phyloP scores from a whole-genome alignment of 2,329 filamentous ascomycete species.

The Bipolaris sorokiniana region DNA sequence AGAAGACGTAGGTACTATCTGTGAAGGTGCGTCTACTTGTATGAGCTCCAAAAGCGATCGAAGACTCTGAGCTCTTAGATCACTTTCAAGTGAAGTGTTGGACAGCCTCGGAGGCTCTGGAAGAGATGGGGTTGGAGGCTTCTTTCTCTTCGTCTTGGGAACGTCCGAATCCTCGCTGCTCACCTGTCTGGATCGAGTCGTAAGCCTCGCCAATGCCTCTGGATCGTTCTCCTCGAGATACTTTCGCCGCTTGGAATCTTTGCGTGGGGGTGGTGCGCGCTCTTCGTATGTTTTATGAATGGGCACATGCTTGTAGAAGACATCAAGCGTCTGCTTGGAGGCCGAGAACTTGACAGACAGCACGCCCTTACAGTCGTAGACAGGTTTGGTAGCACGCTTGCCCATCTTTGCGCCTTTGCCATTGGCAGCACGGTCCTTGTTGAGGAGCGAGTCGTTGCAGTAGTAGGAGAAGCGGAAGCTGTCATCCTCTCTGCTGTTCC shows the following conservation, averaged over 20 bases:
- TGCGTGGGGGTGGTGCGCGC: conserved; percentile 50
- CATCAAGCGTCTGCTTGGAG: conserved; percentile 50
- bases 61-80: conserved; percentile 47
- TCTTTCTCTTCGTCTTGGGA: conserved; percentile 35
- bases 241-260: conserved; percentile 49
- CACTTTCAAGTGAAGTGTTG: conserved; percentile 48
- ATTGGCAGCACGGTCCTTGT: conserved; percentile 58
- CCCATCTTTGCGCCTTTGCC: conserved; percentile 49
- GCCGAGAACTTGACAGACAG: conserved; percentile 57
- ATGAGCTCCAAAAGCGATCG: conserved; percentile 48
- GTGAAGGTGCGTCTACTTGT: conserved; percentile 28
- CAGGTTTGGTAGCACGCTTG: conserved; percentile 52
- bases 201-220: conserved; percentile 37
- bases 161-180: conserved; percentile 27
- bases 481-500: conserved; percentile 55
- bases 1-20: conserved; percentile 17
- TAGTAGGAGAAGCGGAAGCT: conserved; percentile 57
- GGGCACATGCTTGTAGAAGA: conserved; percentile 56
- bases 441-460: conserved; percentile 58
- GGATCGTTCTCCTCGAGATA: conserved; percentile 46
- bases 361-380: conserved; percentile 57
- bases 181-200: conserved; percentile 31
- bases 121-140: conserved; percentile 21
- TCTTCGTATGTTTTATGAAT: conserved; percentile 56
- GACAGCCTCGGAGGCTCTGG: conserved; percentile 34